Evolutionary conservation across 208 protist genomes (phyloP).

Genomic region (Leptomonas pyrrhocoris): DNA sequence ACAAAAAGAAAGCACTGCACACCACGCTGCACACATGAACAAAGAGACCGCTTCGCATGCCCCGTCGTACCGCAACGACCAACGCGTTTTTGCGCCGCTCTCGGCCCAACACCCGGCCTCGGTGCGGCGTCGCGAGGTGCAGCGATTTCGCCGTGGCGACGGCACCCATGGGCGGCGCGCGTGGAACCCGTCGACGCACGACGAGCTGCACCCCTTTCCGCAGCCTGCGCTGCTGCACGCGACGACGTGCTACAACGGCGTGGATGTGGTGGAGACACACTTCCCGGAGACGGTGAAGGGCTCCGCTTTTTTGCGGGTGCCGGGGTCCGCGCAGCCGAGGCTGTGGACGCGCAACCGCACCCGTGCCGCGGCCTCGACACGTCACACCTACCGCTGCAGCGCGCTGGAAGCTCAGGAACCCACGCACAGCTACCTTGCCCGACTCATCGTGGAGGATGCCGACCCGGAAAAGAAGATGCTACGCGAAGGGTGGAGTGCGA

Average conservation of each 20-base stretch:
- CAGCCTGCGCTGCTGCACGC: conserved; percentile 61
- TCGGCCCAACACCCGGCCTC: conserved; percentile 12
- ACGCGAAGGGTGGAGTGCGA: conserved; percentile 52
- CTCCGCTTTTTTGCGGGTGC: conserved; percentile 39
- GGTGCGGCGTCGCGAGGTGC: conserved; percentile 49
- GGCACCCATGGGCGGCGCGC: conserved; percentile 36
- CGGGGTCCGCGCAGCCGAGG: conserved; percentile 17
- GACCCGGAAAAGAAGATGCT: conserved; percentile 34
- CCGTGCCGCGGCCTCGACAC: conserved; percentile 18
- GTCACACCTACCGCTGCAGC: conserved; percentile 44
- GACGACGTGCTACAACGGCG: conserved; percentile 56
- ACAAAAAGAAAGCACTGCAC: not conserved
- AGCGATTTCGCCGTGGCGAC: conserved; percentile 39
- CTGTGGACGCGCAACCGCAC: conserved; percentile 40
- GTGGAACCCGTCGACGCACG: conserved; percentile 69
- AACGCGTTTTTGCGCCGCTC: conserved; percentile 59
- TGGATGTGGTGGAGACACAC: conserved; percentile 53
- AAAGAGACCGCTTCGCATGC: not conserved
- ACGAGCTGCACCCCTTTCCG: conserved; percentile 83
- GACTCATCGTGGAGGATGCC: conserved; percentile 48
- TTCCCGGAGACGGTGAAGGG: conserved; percentile 66
- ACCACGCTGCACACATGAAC: conserved; percentile 5
- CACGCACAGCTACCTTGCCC: conserved; percentile 53
- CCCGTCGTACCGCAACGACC: conserved; percentile 18
- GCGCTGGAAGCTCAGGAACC: conserved; percentile 31